Conservation (phyloP, 352 stramenopile species). For the Phytophthora rubi region DNA sequence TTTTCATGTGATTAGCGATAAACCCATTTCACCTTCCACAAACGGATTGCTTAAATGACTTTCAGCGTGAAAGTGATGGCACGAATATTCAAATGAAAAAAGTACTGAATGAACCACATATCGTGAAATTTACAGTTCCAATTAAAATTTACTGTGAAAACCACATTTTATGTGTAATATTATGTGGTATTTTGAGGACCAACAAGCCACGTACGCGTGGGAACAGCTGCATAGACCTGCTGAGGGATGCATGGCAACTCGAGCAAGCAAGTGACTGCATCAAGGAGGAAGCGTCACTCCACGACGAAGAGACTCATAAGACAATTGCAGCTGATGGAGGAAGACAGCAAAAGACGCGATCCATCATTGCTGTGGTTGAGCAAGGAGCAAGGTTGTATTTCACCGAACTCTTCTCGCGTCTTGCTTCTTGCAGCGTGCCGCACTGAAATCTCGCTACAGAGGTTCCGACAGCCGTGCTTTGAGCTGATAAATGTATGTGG, state of each 20-base stretch:
- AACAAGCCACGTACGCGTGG: conserved; percentile 18
- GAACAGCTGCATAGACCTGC: conserved; percentile 33
- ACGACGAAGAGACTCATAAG: neutral
- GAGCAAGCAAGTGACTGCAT: neutral
- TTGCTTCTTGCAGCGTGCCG: conserved; percentile 2
- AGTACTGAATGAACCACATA: no score
- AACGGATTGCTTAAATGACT: no score
- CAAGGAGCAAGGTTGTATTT: neutral
- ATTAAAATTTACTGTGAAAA: no score
- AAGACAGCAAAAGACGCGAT: conserved; percentile 7
- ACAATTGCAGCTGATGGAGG: neutral
- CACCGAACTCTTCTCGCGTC: conserved; percentile 7
- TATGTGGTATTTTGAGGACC: neutral
- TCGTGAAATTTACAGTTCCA: no score
- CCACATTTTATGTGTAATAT: no score
- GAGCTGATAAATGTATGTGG: conserved; percentile 18
- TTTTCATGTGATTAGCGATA: no score
- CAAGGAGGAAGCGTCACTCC: neutral
- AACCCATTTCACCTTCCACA: no score
- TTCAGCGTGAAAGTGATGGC: no score
- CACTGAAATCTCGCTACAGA: conserved; percentile 19
- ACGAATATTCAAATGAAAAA: no score
- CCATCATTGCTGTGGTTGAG: neutral
- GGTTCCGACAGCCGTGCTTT: neutral
- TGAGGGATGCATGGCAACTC: conserved; percentile 6